Evolutionary conservation across 352 stramenopile genomes (phyloP).

Genomic region (Saprolegnia diclina): DNA sequence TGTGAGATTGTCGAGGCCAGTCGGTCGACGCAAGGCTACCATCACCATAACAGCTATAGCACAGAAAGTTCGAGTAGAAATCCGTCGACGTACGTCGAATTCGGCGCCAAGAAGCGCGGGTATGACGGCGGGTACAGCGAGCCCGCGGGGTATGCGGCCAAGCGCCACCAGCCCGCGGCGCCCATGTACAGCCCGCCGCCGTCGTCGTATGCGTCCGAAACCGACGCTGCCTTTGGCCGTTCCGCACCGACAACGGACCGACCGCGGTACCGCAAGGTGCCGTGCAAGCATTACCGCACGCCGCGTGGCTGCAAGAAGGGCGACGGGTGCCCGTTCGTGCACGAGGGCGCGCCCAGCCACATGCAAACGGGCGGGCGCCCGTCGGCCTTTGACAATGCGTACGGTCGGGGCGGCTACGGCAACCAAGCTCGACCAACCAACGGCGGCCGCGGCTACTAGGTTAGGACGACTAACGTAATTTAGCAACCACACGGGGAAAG

Average conservation of each 20-base stretch:
- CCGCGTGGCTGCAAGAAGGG: slow-evolving; percentile 69
- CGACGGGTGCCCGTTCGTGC: slow-evolving; percentile 56
- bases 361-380: background rate
- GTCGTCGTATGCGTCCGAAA: background rate
- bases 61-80: background rate
- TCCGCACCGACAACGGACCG: slow-evolving; percentile 35
- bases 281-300: slow-evolving; percentile 68
- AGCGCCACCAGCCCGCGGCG: background rate
- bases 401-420: background rate
- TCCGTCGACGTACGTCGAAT: background rate
- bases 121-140: background rate
- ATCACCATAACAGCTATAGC: slow-evolving; percentile 33
- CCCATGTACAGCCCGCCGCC: slow-evolving; percentile 44
- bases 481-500: background rate
- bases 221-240: slow-evolving; percentile 38
- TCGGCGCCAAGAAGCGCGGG: background rate
- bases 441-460: background rate
- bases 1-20: slow-evolving; percentile 65
- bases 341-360: slow-evolving; percentile 31
- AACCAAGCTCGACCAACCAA: background rate
- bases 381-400: background rate
- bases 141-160: background rate
- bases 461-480: background rate
- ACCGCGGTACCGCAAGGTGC: slow-evolving; percentile 42
- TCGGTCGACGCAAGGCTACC: slow-evolving; percentile 32